These are phyloP conservation scores for Leccinum aurantiacum DNA, from an alignment of 768 basidiomycete species.

Conservation along the genomic window DNA sequence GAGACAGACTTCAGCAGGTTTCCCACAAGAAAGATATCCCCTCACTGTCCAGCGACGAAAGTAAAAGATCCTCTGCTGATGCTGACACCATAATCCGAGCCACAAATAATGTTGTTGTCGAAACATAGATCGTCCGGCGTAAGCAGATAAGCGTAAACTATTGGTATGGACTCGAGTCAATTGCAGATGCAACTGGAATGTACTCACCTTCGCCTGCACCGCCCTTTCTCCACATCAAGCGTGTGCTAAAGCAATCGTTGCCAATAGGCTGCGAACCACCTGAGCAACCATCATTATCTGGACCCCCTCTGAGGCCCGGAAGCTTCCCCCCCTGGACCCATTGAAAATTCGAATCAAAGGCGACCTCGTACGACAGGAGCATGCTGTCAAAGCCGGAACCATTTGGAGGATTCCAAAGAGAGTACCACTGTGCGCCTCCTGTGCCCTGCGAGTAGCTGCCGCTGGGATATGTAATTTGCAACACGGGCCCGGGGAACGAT, in stretches of 20 bases:
- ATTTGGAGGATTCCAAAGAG: constrained; percentile 64
- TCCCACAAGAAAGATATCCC: constrained; percentile 6
- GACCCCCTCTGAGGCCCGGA: constrained; percentile 72
- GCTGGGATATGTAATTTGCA: constrained; percentile 63
- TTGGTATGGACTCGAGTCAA: constrained; percentile 1
- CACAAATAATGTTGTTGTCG: constrained; percentile 57
- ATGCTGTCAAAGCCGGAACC: constrained; percentile 60
- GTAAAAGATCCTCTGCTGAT: constrained; percentile 65
- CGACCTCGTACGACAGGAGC: constrained; percentile 73
- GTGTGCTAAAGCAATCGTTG: constrained; percentile 66
- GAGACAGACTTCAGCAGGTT: constrained; percentile 1
- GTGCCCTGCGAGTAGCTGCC: constrained; percentile 58
- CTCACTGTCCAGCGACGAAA: constrained; percentile 64
- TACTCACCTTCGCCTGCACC: constrained; percentile 69
- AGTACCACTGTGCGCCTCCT: constrained; percentile 68
- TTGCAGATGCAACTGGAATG: not conserved
- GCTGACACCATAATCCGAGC: constrained; percentile 76
- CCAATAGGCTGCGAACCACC: constrained; percentile 68
- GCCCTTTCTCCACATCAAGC: constrained; percentile 72
- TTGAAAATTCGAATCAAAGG: constrained; percentile 62
- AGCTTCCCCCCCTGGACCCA: constrained; percentile 79
- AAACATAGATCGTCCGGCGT: constrained; percentile 59
- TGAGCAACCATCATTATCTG: constrained; percentile 60
- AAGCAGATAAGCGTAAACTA: constrained; percentile 83
- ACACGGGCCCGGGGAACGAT: constrained; percentile 33